Percentiles rank a stretch among this genome's conserved stretches.
These are phyloP conservation scores for Corynascus novoguineensis DNA, from an alignment of 495 filamentous ascomycete species.

Conservation along the genomic window DNA sequence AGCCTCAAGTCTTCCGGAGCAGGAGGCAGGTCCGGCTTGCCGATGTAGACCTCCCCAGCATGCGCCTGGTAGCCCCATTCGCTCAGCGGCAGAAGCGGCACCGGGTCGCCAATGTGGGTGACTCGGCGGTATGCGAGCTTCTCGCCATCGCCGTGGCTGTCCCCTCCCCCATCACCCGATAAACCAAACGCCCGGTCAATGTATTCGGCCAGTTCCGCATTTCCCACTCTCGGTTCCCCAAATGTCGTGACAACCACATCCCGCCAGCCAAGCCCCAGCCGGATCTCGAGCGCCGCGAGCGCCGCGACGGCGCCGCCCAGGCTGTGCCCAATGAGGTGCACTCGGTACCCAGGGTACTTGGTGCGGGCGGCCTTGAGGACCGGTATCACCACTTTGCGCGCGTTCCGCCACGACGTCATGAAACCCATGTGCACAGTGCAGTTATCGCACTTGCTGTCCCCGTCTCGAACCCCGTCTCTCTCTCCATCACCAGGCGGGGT, in stretches of 20 bases:
- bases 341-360: constrained; percentile 61
- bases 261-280: constrained; percentile 54
- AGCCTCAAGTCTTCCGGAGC: constrained; percentile 57
- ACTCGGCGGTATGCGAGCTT: constrained; percentile 61
- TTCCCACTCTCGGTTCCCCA: constrained; percentile 84
- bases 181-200: constrained; percentile 62
- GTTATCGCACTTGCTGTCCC: constrained; percentile 53
- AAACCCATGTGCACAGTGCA: constrained; percentile 94
- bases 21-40: constrained; percentile 62
- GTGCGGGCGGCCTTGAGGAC: constrained; percentile 49
- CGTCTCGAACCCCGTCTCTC: not conserved
- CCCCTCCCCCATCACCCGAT: not conserved
- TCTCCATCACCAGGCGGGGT: constrained; percentile 32
- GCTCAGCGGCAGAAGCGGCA: constrained; percentile 75
- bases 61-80: constrained; percentile 88
- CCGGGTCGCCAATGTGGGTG: constrained; percentile 81
- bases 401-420: constrained; percentile 71
- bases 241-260: constrained; percentile 77
- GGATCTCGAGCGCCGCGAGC: constrained; percentile 70
- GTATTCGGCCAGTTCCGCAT: constrained; percentile 61
- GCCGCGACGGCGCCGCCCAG: constrained; percentile 89
- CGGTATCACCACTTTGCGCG: constrained; percentile 58
- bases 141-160: constrained; percentile 20
- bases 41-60: constrained; percentile 80
- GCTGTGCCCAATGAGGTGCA: constrained; percentile 83